A percentile compares a stretch with the other conserved stretches of the same genome.
Conservation (phyloP, 1,284 basidiomycete genomes). For the Schizophyllum amplum region DNA sequence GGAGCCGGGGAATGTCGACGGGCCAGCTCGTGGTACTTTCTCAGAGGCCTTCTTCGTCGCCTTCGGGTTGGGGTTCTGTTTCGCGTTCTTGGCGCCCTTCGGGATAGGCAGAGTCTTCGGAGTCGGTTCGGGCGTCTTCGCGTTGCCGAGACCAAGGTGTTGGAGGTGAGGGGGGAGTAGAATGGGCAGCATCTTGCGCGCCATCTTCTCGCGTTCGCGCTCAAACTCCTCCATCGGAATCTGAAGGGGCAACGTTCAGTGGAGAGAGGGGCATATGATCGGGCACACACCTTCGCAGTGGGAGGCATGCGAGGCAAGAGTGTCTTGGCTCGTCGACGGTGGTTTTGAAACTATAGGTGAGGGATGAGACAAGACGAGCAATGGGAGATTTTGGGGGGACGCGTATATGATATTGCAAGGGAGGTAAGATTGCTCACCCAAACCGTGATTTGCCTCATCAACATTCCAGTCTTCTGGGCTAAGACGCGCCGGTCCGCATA, state of each 20-base stretch:
- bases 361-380: not conserved
- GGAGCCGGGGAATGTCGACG: too few species aligned
- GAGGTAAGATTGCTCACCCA: constrained; percentile 34
- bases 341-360: constrained; percentile 36
- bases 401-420: not conserved
- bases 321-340: constrained; percentile 29
- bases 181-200: not conserved
- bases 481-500: constrained; percentile 33
- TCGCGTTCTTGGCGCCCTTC: not conserved
- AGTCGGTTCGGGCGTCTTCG: not conserved
- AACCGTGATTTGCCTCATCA: constrained; percentile 44
- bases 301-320: constrained; percentile 11
- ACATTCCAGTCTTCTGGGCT: constrained; percentile 38
- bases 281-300: constrained; percentile 4
- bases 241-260: constrained; percentile 13
- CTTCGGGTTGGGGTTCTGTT: not conserved
- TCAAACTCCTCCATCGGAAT: constrained; percentile 16
- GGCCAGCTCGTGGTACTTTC: not conserved
- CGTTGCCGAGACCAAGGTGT: not conserved
- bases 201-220: not conserved
- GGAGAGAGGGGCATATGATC: not conserved
- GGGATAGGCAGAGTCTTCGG: too few species aligned
- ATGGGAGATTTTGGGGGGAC: not conserved
- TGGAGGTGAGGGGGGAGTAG: not conserved
- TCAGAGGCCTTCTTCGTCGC: not conserved